These are phyloP conservation scores for Magnaporthiopsis incrustans DNA, from an alignment of 2,329 filamentous ascomycete species.

Conservation along the genomic window DNA sequence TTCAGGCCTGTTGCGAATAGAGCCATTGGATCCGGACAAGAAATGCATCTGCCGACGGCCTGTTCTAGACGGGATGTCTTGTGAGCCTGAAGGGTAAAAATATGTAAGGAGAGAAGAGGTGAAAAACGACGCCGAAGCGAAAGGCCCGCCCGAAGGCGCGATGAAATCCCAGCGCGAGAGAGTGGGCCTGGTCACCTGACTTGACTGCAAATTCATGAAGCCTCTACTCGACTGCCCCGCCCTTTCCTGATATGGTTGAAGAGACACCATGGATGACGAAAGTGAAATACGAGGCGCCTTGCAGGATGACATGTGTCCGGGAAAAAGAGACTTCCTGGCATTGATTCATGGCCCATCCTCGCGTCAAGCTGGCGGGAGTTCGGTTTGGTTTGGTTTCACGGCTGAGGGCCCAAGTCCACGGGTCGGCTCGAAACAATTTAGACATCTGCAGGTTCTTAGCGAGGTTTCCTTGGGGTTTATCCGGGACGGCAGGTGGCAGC, in stretches of 20 bases:
- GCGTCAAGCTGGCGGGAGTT: too few relatives aligned
- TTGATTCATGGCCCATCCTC: not conserved
- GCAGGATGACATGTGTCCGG: not conserved
- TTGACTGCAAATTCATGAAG: not conserved
- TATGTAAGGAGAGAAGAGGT: constrained; percentile 41
- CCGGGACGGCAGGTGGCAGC: too few relatives aligned
- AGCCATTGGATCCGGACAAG: constrained; percentile 23
- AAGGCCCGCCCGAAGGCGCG: constrained; percentile 6
- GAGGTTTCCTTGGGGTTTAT: not conserved
- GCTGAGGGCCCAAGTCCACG: not conserved
- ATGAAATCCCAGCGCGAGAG: constrained; percentile 6
- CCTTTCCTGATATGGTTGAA: not conserved
- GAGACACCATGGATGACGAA: not conserved
- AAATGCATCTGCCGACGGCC: constrained; percentile 2
- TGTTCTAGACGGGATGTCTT: constrained; percentile 6
- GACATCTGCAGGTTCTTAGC: not conserved
- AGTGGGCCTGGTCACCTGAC: not conserved
- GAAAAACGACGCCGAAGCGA: constrained; percentile 16
- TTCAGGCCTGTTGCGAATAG: constrained; percentile 40
- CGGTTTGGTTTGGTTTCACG: not conserved
- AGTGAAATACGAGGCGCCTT: not conserved
- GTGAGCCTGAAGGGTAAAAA: constrained; percentile 30
- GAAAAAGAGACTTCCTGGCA: not conserved
- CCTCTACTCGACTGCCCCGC: not conserved
- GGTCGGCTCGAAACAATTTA: not conserved